Evolutionary conservation across 208 protist genomes (phyloP).

Genomic region (Strigomonas galati): DNA sequence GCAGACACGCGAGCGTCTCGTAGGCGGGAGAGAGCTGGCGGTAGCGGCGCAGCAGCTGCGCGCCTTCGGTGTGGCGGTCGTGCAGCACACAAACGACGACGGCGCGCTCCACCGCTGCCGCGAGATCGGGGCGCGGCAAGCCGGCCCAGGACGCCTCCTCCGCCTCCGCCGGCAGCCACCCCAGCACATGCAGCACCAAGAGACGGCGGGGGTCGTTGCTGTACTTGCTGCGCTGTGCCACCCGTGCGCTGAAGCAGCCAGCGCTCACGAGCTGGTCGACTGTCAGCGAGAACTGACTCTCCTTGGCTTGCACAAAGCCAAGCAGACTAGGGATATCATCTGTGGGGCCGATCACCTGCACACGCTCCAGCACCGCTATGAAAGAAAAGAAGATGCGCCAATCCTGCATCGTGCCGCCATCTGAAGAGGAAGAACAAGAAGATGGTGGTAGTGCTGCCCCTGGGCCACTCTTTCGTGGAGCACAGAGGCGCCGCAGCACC

Average conservation of each 20-base stretch:
- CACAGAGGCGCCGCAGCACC: constrained; percentile 26
- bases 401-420: constrained; percentile 24
- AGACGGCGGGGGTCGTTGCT: constrained; percentile 36
- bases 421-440: neutral
- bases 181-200: constrained; percentile 60
- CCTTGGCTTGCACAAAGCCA: constrained; percentile 33
- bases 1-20: constrained; percentile 34
- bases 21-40: constrained; percentile 40
- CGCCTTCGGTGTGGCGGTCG: constrained; percentile 28
- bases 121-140: neutral
- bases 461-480: neutral
- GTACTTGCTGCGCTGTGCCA: constrained; percentile 19
- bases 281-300: neutral
- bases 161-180: constrained; percentile 53
- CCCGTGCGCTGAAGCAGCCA: constrained; percentile 13
- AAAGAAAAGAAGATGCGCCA: constrained; percentile 49
- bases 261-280: constrained; percentile 10
- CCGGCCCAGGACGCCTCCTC: neutral
- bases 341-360: constrained; percentile 32
- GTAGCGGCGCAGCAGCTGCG: constrained; percentile 39
- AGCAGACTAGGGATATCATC: constrained; percentile 59
- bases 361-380: constrained; percentile 53
- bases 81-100: constrained; percentile 71
- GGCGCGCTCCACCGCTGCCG: constrained; percentile 44
- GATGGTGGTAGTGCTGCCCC: neutral